phyloP scores from a whole-genome alignment of 768 basidiomycete species.

The Hypholoma fasciculare region DNA sequence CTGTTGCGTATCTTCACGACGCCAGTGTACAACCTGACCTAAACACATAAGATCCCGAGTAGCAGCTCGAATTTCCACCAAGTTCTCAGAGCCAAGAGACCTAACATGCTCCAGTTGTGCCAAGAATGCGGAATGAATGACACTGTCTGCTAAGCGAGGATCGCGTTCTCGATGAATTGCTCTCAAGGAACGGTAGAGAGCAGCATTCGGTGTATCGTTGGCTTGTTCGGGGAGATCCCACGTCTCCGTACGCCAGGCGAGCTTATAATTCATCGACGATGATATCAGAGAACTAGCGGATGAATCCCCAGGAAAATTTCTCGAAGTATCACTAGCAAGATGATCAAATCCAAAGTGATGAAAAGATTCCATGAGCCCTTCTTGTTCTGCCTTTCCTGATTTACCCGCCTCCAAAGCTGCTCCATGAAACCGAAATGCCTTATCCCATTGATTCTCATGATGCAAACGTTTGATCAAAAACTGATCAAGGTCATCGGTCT shows the following conservation, averaged over 20 bases:
- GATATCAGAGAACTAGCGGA: conserved; percentile 33
- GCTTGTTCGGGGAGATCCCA: conserved; percentile 88
- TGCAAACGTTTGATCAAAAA: conserved; percentile 86
- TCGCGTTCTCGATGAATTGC: conserved; percentile 83
- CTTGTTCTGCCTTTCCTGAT: conserved; percentile 40
- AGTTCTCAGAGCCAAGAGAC: conserved; percentile 72
- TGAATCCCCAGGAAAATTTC: conserved; percentile 33
- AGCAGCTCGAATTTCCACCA: conserved; percentile 71
- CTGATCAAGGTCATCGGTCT: conserved; percentile 70
- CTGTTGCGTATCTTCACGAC: conserved; percentile 31
- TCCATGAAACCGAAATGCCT: conserved; percentile 88
- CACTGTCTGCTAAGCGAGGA: conserved; percentile 40
- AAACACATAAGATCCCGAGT: conserved; percentile 79
- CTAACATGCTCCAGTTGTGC: conserved; percentile 68
- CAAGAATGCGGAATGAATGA: conserved; percentile 50
- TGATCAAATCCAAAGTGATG: conserved; percentile 89
- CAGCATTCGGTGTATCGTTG: conserved; percentile 46
- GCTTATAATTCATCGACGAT: conserved; percentile 63
- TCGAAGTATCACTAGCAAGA: conserved; percentile 74
- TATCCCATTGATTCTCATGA: conserved; percentile 92
- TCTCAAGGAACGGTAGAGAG: conserved; percentile 78
- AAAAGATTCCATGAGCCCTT: conserved; percentile 77
- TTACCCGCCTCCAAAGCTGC: conserved; percentile 72
- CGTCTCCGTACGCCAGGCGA: conserved; percentile 93
- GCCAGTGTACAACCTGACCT: conserved; percentile 73